phyloP scores from a whole-genome alignment of 352 stramenopile genomes.

The Phytophthora nicotianae region DNA sequence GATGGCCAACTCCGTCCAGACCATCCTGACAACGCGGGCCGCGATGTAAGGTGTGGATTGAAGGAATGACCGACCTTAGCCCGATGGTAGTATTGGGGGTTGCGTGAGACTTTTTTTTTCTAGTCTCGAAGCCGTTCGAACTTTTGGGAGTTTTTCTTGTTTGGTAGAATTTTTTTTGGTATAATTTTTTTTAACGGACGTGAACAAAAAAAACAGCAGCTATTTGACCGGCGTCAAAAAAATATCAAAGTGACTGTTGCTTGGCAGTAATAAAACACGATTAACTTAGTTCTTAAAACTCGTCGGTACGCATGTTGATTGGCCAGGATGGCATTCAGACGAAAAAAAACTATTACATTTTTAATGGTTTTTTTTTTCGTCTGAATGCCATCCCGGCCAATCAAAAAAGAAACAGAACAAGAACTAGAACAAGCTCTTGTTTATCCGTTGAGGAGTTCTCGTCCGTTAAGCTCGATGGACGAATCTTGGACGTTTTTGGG shows the following conservation, averaged over 20 bases:
- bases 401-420: no score
- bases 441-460: not conserved
- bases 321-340: no score
- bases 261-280: no score
- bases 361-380: no score
- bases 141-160: constrained; percentile 17
- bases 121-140: constrained; percentile 24
- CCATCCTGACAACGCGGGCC: constrained; percentile 5
- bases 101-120: constrained; percentile 16
- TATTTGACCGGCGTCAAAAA: not conserved
- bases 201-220: not conserved
- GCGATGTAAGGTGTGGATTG: constrained; percentile 3
- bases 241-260: no score
- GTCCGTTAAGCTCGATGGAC: not conserved
- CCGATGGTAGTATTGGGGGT: constrained; percentile 5
- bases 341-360: no score
- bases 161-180: constrained; percentile 19
- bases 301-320: no score
- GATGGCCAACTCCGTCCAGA: constrained; percentile 42
- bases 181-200: constrained; percentile 8
- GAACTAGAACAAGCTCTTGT: no score
- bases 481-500: not conserved
- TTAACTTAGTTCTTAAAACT: no score
- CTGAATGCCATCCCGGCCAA: no score
- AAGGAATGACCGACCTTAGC: not conserved